phyloP scores from a whole-genome alignment of 2,329 filamentous ascomycete species.

The Cadophora luteo-olivacea region DNA sequence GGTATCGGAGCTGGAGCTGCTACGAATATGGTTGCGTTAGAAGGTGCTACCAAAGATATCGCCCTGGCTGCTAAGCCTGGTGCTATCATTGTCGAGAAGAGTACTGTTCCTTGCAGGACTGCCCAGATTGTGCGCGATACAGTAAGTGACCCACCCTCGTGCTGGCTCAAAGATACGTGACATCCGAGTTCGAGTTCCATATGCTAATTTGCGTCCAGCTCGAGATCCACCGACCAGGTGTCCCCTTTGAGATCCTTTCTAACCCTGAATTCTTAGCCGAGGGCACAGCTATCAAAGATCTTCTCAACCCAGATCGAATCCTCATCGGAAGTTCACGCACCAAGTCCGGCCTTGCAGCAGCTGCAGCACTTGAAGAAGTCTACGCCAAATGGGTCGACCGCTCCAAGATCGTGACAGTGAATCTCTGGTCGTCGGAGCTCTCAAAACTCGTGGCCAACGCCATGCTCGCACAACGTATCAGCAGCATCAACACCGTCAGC shows the following conservation, averaged over 20 bases:
- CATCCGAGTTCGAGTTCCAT: no score
- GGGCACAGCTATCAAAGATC: conserved; percentile 74
- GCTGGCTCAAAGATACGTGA: no score
- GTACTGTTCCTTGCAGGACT: conserved; percentile 77
- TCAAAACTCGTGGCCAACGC: conserved; percentile 80
- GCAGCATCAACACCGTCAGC: conserved; percentile 79
- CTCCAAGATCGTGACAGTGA: conserved; percentile 71
- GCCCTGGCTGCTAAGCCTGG: conserved; percentile 68
- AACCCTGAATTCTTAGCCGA: conserved; percentile 83
- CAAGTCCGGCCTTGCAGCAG: conserved; percentile 63
- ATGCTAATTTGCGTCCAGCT: neutral
- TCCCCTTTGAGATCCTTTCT: conserved; percentile 72
- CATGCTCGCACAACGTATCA: conserved; percentile 79
- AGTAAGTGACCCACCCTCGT: conserved; percentile 56
- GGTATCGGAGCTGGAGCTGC: conserved; percentile 73
- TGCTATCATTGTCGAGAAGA: conserved; percentile 80
- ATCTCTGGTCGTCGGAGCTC: conserved; percentile 79
- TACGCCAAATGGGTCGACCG: conserved; percentile 75
- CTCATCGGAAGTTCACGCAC: conserved; percentile 74
- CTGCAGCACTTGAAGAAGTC: conserved; percentile 65
- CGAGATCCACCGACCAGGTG: conserved; percentile 49
- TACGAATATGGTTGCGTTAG: conserved; percentile 74
- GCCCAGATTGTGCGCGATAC: conserved; percentile 69
- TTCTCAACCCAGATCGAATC: conserved; percentile 73
- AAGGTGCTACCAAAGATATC: conserved; percentile 70